Evolutionary conservation across 352 stramenopile species (phyloP).

Genomic region (Blastocystis sp.): DNA sequence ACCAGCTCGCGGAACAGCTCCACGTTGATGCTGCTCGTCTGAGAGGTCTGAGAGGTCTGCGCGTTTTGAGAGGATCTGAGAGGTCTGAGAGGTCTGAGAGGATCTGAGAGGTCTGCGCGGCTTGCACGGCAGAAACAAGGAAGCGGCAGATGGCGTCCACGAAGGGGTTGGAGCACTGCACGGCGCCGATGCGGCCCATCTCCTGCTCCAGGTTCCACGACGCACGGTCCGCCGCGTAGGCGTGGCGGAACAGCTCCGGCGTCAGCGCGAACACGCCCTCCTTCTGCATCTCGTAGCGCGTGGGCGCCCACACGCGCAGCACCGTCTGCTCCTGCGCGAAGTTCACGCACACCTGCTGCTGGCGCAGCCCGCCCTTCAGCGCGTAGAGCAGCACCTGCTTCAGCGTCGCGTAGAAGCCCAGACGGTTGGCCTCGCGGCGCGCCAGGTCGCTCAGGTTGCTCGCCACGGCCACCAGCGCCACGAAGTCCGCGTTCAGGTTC

Average conservation of each 20-base stretch:
- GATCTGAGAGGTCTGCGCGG: no score
- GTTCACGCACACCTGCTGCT: background rate
- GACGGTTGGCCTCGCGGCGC: background rate
- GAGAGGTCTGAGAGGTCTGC: no score
- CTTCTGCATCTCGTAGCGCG: conserved; percentile 37
- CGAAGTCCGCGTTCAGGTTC: conserved; percentile 49
- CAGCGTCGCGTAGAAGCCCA: conserved; percentile 24
- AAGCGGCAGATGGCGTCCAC: background rate
- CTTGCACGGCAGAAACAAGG: background rate
- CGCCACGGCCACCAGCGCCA: conserved; percentile 17
- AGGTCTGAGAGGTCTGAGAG: no score
- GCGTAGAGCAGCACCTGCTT: conserved; percentile 40
- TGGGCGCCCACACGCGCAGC: background rate
- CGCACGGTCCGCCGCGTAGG: background rate
- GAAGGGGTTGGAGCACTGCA: background rate
- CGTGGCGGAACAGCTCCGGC: conserved; percentile 49
- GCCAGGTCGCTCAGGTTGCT: conserved; percentile 1
- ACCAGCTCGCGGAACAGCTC: background rate
- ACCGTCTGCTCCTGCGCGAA: no score
- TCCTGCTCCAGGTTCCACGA: conserved; percentile 27
- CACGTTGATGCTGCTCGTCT: background rate
- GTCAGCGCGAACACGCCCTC: conserved; percentile 28
- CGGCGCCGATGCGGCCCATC: background rate
- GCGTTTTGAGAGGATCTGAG: no score
- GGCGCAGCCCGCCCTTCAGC: background rate